Percentiles rank a stretch among this genome's conserved stretches.
phyloP scores from a whole-genome alignment of 108 stramenopile genomes.

The Mediolabrus comicus region DNA sequence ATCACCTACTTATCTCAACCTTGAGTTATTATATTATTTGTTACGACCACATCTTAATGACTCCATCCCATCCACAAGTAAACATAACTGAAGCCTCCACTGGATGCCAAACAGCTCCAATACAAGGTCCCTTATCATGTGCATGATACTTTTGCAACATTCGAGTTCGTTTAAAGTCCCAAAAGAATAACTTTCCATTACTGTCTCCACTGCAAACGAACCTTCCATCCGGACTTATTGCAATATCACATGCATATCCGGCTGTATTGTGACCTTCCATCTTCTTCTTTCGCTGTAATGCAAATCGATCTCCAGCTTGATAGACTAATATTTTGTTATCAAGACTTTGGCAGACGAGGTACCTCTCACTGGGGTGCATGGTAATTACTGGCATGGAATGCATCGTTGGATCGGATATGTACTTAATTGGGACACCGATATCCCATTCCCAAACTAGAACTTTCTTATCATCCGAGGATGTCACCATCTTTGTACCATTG shows the following conservation, averaged over 20 bases:
- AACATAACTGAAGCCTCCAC: slow-evolving; percentile 90
- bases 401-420: slow-evolving; percentile 98
- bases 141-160: slow-evolving; percentile 86
- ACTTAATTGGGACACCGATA: slow-evolving; percentile 98
- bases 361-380: slow-evolving; percentile 83
- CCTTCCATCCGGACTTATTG: slow-evolving; percentile 92
- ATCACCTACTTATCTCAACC: not conserved
- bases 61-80: slow-evolving; percentile 98
- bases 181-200: slow-evolving; percentile 92
- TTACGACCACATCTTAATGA: slow-evolving; percentile 98
- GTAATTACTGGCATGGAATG: slow-evolving; percentile 95
- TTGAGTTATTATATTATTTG: not conserved
- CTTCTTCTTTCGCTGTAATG: slow-evolving; percentile 88
- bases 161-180: slow-evolving; percentile 92
- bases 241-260: slow-evolving; percentile 95
- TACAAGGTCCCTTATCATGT: slow-evolving; percentile 93
- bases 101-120: slow-evolving; percentile 96
- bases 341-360: slow-evolving; percentile 86
- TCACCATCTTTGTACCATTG: slow-evolving; percentile 86
- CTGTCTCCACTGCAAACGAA: slow-evolving; percentile 95
- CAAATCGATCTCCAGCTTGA: slow-evolving; percentile 80
- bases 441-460: slow-evolving; percentile 98
- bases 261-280: slow-evolving; percentile 95
- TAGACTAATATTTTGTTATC: slow-evolving; percentile 97
- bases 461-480: slow-evolving; percentile 98